Evolutionary conservation across 257 asterid species (phyloP).

Genomic region (Thymus quinquecostatus): DNA sequence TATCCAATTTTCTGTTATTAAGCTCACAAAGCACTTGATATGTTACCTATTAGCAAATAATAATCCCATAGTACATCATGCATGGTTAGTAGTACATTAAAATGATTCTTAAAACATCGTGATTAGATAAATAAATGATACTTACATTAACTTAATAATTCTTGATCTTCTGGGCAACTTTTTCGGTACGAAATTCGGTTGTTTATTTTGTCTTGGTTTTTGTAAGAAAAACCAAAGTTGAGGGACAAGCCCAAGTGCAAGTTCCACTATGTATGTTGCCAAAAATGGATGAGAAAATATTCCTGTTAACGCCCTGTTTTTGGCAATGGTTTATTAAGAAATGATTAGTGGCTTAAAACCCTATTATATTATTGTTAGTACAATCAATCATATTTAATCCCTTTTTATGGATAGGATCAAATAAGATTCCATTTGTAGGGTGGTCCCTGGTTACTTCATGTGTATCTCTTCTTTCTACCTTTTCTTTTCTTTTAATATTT

Average conservation of each 20-base stretch:
- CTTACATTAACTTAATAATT: constrained; percentile 30
- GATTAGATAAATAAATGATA: constrained; percentile 7
- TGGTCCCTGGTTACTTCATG: constrained; percentile 47
- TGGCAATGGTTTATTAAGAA: constrained; percentile 28
- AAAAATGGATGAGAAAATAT: constrained; percentile 34
- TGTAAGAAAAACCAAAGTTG: constrained; percentile 26
- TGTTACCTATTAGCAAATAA: neutral
- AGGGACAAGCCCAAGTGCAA: constrained; percentile 18
- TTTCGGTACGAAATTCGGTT: constrained; percentile 2
- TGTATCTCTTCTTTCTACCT: constrained; percentile 1
- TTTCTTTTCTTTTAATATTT: neutral
- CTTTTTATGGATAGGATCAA: constrained; percentile 32
- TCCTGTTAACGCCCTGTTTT: constrained; percentile 41
- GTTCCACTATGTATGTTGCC: constrained; percentile 34
- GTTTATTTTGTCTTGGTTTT: constrained; percentile 10
- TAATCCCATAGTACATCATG: constrained; percentile 20
- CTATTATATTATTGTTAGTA: neutral
- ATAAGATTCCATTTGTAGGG: constrained; percentile 47
- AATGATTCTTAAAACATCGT: neutral
- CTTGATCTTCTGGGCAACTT: constrained; percentile 24
- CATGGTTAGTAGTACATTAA: constrained; percentile 33
- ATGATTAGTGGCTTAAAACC: constrained; percentile 31
- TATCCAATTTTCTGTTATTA: neutral
- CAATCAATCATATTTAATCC: constrained; percentile 24
- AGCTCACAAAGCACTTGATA: constrained; percentile 16